Conservation (phyloP, 768 basidiomycete genomes). For the Pholiota molesta region DNA sequence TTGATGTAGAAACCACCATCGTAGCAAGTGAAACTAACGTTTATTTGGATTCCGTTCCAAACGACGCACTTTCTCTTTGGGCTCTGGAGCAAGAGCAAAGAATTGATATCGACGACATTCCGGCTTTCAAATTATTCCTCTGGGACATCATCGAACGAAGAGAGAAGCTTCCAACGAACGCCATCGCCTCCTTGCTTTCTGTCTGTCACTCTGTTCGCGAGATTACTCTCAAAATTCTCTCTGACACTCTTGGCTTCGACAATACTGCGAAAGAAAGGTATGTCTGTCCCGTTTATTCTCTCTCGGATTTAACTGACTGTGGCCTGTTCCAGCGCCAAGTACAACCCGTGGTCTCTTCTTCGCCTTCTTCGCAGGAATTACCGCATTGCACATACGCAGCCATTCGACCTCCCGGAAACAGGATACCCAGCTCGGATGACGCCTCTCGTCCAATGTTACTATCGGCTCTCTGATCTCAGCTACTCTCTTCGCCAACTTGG, state of each 20-base stretch:
- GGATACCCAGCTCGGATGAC: slow-evolving; percentile 7
- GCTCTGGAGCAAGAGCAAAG: background rate
- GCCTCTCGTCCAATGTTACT: slow-evolving; percentile 10
- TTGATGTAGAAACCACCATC: no score
- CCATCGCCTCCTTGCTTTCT: slow-evolving; percentile 4
- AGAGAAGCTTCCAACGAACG: slow-evolving; percentile 9
- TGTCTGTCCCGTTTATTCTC: background rate
- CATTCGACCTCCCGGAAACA: background rate
- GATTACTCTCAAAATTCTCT: slow-evolving; percentile 8
- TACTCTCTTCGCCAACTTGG: slow-evolving; percentile 4
- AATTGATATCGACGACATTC: background rate
- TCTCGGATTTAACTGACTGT: background rate
- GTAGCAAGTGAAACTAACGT: no score
- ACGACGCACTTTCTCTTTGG: background rate
- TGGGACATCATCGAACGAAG: slow-evolving; percentile 7
- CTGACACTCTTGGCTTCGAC: slow-evolving; percentile 7
- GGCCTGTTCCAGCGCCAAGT: background rate
- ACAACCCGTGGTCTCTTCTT: slow-evolving; percentile 10
- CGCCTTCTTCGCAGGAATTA: slow-evolving; percentile 10
- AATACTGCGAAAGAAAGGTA: slow-evolving; percentile 4
- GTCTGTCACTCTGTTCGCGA: slow-evolving; percentile 9
- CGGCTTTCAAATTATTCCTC: slow-evolving; percentile 1
- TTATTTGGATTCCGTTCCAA: background rate
- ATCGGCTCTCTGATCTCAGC: background rate
- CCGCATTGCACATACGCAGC: slow-evolving; percentile 6